A percentile compares a stretch with the other conserved stretches of the same genome.
Evolutionary conservation across 2,329 filamentous ascomycete genomes (phyloP).

Genomic region (Fusarium sulawesiense): DNA sequence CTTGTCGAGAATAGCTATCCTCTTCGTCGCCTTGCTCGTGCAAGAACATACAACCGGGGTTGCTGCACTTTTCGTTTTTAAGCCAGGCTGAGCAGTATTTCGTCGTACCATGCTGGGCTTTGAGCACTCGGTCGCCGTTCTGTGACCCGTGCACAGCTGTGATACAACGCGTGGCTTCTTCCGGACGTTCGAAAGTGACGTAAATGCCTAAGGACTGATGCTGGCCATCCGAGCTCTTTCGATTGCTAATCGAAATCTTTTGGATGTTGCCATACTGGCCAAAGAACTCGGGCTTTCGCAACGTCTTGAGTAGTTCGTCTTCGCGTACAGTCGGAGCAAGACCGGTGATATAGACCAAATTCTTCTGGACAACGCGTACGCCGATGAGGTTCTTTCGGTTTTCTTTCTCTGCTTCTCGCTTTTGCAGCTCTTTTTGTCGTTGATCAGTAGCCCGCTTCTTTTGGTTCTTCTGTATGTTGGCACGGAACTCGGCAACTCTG

Average conservation of each 20-base stretch:
- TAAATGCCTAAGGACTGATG: constrained; percentile 95
- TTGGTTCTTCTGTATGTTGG: constrained; percentile 87
- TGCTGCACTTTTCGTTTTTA: constrained; percentile 92
- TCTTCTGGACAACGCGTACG: constrained; percentile 96
- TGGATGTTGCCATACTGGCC: constrained; percentile 98
- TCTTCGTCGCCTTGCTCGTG: constrained; percentile 99
- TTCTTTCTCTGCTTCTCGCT: constrained; percentile 93
- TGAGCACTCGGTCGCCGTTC: constrained; percentile 87
- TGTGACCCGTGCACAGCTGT: constrained; percentile 90
- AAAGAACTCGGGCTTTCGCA: constrained; percentile 93
- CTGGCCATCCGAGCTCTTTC: constrained; percentile 79
- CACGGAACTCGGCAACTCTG: constrained; percentile 79
- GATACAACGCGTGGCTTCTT: constrained; percentile 91
- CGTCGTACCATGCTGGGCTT: constrained; percentile 86
- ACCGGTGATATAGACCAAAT: constrained; percentile 97
- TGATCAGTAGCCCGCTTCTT: constrained; percentile 87
- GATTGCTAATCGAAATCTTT: constrained; percentile 98
- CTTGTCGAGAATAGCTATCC: constrained; percentile 94
- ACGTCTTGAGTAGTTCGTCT: constrained; percentile 88
- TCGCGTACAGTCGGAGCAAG: constrained; percentile 91
- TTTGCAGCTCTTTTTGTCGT: constrained; percentile 94
- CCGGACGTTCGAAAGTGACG: constrained; percentile 94
- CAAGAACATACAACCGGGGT: constrained; percentile 96
- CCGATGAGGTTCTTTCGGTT: constrained; percentile 96
- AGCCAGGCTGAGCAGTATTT: constrained; percentile 99